A percentile compares a stretch with the other conserved stretches of the same genome.
These are phyloP conservation scores for Cyclotella kingstonii DNA, from an alignment of 108 stramenopile species.

Conservation along the genomic window DNA sequence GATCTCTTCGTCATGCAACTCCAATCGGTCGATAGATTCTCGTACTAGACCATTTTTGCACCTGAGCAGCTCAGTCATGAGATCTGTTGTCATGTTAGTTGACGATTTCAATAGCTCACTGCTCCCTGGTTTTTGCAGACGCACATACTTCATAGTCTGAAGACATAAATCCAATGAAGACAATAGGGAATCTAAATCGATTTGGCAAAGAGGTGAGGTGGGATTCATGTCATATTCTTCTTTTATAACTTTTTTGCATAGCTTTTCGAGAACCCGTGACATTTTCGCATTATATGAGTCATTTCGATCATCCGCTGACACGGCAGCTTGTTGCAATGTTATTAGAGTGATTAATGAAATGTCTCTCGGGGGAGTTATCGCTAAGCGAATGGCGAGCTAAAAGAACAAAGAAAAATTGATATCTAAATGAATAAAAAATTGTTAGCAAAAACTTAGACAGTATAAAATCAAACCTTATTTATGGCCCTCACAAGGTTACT, in stretches of 20 bases:
- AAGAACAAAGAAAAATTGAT: no score
- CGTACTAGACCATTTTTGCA: constrained; percentile 18
- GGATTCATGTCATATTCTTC: constrained; percentile 52
- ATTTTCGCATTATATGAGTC: constrained; percentile 44
- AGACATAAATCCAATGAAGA: constrained; percentile 51
- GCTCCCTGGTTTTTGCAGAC: constrained; percentile 9
- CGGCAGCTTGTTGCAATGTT: constrained; percentile 56
- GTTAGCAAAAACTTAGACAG: not conserved
- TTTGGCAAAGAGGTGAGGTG: constrained; percentile 29
- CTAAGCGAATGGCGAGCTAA: constrained; percentile 28
- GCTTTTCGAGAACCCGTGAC: constrained; percentile 66
- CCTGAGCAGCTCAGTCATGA: constrained; percentile 32
- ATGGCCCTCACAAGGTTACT: not conserved
- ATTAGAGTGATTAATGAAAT: constrained; percentile 48
- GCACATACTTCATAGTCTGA: constrained; percentile 44
- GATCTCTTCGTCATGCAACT: constrained; percentile 13
- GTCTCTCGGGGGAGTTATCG: constrained; percentile 10
- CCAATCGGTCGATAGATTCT: constrained; percentile 13
- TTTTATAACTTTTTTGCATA: constrained; percentile 62
- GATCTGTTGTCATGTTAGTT: constrained; percentile 19
- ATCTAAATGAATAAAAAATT: not conserved
- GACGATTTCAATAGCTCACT: constrained; percentile 15
- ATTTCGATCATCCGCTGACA: constrained; percentile 13
- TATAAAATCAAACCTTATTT: not conserved
- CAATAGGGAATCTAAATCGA: constrained; percentile 42